Base-by-base conservation (phyloP, 2,329 filamentous ascomycete species). In the Lasiodiplodia sp. region DNA sequence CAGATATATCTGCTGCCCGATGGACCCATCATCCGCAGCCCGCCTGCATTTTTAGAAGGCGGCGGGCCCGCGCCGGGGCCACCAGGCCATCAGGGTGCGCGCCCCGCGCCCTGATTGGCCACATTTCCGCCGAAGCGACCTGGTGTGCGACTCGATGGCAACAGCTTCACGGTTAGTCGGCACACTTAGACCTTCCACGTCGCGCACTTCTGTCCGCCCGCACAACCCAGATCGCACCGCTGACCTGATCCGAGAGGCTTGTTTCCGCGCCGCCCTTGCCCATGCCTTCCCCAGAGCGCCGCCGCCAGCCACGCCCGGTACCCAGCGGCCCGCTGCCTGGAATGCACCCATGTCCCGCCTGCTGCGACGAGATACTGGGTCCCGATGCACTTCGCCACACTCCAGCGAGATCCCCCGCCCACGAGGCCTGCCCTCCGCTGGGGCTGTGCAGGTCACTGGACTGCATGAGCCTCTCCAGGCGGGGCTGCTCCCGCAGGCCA, bases 101-200 rank as follows among this genome's bases (percentile, higher is more conserved):
- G 60, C 47, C 2, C 60, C 5, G n/a, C 8, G 44, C 47, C n/a
- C 60, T 63, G 60, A 64, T 64, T 64, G 60, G 60, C 14, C 60
- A 14, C 47, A 64, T 31, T 64, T 64, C 60, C 60, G 60, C 60
- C 60, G 60, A 64, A 64, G 60, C 60, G 60, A 64, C 60, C 38
- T 34, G 55, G 60, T n/a, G 60, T 64, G 60, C 60, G 60, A 64
- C 60, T 64, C 60, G 37, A 64, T 38, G 28, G 28, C 60, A 52
- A 49, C 60, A 64, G 60, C 60, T 25, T 64, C 60, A 64, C 60
- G 60, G 60, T 64, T 64, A 64, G 60, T 64, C 60, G 60, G 60
- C 60, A 64, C 44, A 47, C 51, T 49, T 64, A 18, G 47, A 64
- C 44, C 60, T 64, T 34, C 60, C 44, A 51, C 47, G 28, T 49